Evolutionary conservation across 2,329 filamentous ascomycete genomes (phyloP), one percentile per base, ranked within the genome.

Genomic region (Colletotrichum lupini): DNA sequence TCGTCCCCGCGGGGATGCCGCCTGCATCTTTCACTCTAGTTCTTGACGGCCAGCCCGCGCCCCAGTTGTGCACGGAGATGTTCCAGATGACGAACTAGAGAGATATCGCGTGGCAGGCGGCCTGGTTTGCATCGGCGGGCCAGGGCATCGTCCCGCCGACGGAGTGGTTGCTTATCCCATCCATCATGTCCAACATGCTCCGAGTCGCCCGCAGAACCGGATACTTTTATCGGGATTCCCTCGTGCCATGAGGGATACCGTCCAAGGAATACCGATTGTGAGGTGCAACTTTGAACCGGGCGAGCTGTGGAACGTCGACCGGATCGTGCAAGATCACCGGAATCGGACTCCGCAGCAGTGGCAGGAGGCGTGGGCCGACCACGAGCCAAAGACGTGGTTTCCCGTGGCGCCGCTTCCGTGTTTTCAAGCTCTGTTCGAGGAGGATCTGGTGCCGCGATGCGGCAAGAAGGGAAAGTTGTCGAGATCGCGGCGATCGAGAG

Each of bases 91-190:
- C 46, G 4, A 5, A 69, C 3, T 66, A 65, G 5, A 60, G 55
- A 16, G 66, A 73, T 9, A 49, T 67, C 11, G 60, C 37, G 1
- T 73, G 70, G 70, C 53, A 58, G 24, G 22, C 4, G 1, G 66
- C 66, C 7, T 60, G 64, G 46, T 16, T 56, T 14, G 68, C 22
- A 11, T 55, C 32, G 2, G 35, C 56, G 5, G n/a, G n/a, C 6
- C 35, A 8, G 3, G 37, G 64, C 12, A 52, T 53, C 2, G 14
- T 66, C 26, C n/a, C 53, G 9, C 26, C 24, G 3, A 19, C 63
- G n/a, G 26, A 37, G 37, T 28, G 12, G 35, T 28, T 35, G n/a
- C 37, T 46, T 0, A 46, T 16, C 14, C 4, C 14, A 4, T 42
- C 35, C 12, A 16, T 16, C 12, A 5, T 42, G 14, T 42, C 5